Base-by-base conservation (phyloP, 2,329 filamentous ascomycete genomes). In the Trichophyton schoenleinii region DNA sequence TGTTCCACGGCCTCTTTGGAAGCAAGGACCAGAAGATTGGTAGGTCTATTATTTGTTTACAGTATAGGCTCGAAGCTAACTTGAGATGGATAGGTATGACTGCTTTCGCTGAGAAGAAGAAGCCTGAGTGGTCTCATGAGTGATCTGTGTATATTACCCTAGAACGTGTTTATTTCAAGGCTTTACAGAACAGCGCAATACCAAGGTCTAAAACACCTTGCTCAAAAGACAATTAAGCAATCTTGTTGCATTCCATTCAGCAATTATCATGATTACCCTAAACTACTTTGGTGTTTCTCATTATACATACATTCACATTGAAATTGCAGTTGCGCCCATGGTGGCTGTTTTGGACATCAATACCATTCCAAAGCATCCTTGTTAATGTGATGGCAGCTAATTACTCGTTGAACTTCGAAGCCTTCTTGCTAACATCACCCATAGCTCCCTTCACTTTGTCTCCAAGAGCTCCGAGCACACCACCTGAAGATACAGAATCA, bases 11-110 rank as follows among this genome's bases (percentile, higher is more conserved):
- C 28, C 71, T 96, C 70, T 99, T 99, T 78, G 94, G 92, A 22
- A 95, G 88, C 72, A 83, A 89, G 77, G 94, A 99, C 75, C 94
- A 99, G 78, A 99, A 97, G 81, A 89, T 96, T 73, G 91, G 90
- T 74, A 85, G 65, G 77, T 62, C 7, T 44, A 22, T n/a, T 66
- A 20, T n/a, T 34, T 20, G 48, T 7, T 9, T 9, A 9, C 13
- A 36, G 49, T 52, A 31, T 57, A 38, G 0, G 7, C 41, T 44
- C 48, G 48, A 15, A 1, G 22, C 48, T 58, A 34, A 57, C 28
- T 22, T 38, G 55, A 22, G n/a, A 42, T 34, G 42, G 41, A 34
- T 63, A 80, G 80, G 83, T 11, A 86, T 97, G 94, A 86, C 86
- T 73, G 94, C 94, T 11, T 99, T 99, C 80, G 88, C 89, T 1